Evolutionary conservation across 352 stramenopile genomes (phyloP).

Genomic region (Globisporangium cederbergense): DNA sequence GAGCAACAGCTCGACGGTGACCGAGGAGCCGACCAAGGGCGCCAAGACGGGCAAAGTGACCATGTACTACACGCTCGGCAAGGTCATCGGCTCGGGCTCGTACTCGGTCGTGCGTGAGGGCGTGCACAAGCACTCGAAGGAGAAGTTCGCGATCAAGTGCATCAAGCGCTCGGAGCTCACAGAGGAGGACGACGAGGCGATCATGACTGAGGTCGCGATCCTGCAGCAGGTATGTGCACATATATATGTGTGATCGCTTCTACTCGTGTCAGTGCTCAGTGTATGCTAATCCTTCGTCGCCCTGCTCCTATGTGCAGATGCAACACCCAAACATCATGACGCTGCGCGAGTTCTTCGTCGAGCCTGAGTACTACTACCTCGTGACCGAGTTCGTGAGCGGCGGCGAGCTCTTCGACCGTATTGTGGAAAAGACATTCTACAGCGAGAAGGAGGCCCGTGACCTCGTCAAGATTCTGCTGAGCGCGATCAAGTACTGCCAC

Average conservation of each 20-base stretch:
- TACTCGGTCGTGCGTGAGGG: conserved; percentile 88
- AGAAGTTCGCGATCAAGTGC: conserved; percentile 90
- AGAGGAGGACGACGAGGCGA: conserved; percentile 74
- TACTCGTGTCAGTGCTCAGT: background rate
- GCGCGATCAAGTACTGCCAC: conserved; percentile 87
- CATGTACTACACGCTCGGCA: conserved; percentile 69
- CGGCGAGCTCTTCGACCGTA: conserved; percentile 89
- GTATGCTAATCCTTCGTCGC: background rate
- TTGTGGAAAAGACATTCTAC: conserved; percentile 88
- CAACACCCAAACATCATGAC: conserved; percentile 90
- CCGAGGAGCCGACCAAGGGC: conserved; percentile 18
- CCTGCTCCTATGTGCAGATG: conserved; percentile 30
- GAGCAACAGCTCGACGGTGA: conserved; percentile 14
- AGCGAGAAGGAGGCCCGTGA: conserved; percentile 82
- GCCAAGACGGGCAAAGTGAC: conserved; percentile 53
- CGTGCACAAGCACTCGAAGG: conserved; percentile 72
- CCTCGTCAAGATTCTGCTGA: conserved; percentile 76
- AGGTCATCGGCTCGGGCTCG: conserved; percentile 85
- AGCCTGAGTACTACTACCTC: conserved; percentile 86
- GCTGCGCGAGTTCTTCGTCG: conserved; percentile 89
- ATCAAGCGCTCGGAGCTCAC: conserved; percentile 84
- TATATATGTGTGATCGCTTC: background rate
- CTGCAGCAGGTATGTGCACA: conserved; percentile 45
- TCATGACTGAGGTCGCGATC: conserved; percentile 76
- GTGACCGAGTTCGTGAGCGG: conserved; percentile 86